Percentiles rank a stretch among this genome's conserved stretches.
phyloP scores from a whole-genome alignment of 257 asterid species.

The Forsythia viridissima region DNA sequence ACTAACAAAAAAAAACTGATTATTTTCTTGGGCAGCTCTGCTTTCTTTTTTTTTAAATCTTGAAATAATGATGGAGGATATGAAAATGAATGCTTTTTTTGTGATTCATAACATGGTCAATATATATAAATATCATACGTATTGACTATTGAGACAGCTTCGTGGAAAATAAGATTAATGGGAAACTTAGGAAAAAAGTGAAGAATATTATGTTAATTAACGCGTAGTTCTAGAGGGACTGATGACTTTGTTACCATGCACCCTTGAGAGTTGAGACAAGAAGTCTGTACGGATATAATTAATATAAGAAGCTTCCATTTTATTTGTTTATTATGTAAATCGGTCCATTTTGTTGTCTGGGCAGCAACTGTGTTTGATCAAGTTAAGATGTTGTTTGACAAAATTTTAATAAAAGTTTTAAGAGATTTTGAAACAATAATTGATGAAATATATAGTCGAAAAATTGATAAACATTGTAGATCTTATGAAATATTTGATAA shows the following conservation, averaged over 20 bases:
- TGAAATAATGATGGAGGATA: not conserved
- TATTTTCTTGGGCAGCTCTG: not conserved
- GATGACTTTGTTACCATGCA: not conserved
- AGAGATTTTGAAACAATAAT: too few relatives aligned
- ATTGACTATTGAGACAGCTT: not conserved
- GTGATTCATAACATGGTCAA: not conserved
- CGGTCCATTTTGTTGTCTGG: not conserved
- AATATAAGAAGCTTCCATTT: not conserved
- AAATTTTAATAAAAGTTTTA: too few relatives aligned
- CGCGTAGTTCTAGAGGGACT: not conserved
- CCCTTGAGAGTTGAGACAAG: not conserved
- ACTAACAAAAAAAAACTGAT: not conserved
- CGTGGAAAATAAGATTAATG: constrained; percentile 11
- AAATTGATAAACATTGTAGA: too few relatives aligned
- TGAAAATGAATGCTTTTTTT: not conserved
- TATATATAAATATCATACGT: not conserved
- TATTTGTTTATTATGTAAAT: not conserved
- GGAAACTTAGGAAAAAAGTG: not conserved
- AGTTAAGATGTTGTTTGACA: too few relatives aligned
- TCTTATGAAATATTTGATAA: too few relatives aligned
- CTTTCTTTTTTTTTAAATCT: not conserved
- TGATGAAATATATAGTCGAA: too few relatives aligned
- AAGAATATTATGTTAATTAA: not conserved
- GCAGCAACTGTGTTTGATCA: not conserved
- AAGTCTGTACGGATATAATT: not conserved